phyloP scores from a whole-genome alignment of 192 early-diverging fungal species.

The Phycomyces nitens region DNA sequence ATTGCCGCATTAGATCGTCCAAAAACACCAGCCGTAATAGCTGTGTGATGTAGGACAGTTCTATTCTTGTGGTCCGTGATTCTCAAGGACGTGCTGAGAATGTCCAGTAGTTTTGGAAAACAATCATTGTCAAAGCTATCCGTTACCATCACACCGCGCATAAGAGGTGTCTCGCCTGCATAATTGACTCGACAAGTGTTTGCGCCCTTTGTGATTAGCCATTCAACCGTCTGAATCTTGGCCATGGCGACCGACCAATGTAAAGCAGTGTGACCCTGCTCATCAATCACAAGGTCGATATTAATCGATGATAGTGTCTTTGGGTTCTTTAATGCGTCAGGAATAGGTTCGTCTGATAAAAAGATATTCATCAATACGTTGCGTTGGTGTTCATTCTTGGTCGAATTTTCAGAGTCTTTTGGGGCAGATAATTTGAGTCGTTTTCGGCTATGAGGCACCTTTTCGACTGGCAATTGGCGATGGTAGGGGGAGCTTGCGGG shows the following conservation, averaged over 20 bases:
- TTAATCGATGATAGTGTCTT: conserved; percentile 64
- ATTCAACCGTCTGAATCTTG: conserved; percentile 65
- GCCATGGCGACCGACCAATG: conserved; percentile 96
- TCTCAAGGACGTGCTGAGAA: conserved; percentile 70
- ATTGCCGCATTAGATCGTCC: conserved; percentile 62
- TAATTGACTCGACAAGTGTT: conserved; percentile 68
- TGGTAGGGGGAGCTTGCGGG: neutral
- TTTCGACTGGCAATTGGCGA: neutral
- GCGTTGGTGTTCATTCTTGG: conserved; percentile 59
- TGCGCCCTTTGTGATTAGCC: conserved; percentile 75
- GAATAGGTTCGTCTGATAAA: conserved; percentile 71
- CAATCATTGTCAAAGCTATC: conserved; percentile 76
- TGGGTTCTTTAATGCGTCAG: conserved; percentile 38
- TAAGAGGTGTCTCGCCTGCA: conserved; percentile 84
- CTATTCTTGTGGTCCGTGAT: conserved; percentile 69
- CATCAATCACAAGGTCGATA: conserved; percentile 85
- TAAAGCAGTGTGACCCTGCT: conserved; percentile 89
- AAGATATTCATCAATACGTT: conserved; percentile 84
- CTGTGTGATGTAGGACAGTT: conserved; percentile 90
- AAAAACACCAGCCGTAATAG: conserved; percentile 62
- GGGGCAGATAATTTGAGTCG: neutral
- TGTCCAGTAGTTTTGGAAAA: conserved; percentile 71
- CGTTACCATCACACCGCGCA: conserved; percentile 82
- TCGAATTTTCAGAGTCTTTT: conserved; percentile 22
- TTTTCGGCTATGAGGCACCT: neutral